A percentile compares a stretch with the other conserved stretches of the same genome.
phyloP scores from a whole-genome alignment of 805 yeast genomes.

The Candida hungchunana region DNA sequence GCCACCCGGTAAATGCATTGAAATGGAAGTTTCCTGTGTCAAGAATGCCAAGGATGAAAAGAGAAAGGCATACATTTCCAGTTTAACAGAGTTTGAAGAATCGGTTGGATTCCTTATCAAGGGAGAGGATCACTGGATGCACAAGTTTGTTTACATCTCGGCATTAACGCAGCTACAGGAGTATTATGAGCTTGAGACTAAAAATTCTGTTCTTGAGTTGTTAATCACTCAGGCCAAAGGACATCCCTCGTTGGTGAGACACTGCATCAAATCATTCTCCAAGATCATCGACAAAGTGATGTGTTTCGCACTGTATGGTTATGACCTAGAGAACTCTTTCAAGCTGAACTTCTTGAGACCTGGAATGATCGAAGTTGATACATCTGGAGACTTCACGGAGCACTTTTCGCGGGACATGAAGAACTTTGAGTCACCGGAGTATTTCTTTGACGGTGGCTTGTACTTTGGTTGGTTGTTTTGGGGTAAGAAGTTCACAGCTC shows the following conservation, averaged over 20 bases:
- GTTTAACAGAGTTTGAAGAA: constrained; percentile 40
- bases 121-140: constrained; percentile 51
- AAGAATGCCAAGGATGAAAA: constrained; percentile 60
- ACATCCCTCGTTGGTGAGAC: constrained; percentile 59
- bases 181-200: constrained; percentile 44
- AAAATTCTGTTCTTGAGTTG: constrained; percentile 36
- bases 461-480: constrained; percentile 72
- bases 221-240: constrained; percentile 45
- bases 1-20: constrained; percentile 60
- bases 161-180: constrained; percentile 50
- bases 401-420: constrained; percentile 49
- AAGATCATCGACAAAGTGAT: constrained; percentile 45
- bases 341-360: constrained; percentile 33
- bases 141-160: constrained; percentile 43
- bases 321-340: constrained; percentile 43
- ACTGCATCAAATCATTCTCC: constrained; percentile 57
- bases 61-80: constrained; percentile 37
- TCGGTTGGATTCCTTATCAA: constrained; percentile 27
- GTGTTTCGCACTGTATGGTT: constrained; percentile 40
- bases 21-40: constrained; percentile 54
- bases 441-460: constrained; percentile 53
- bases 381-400: constrained; percentile 33
- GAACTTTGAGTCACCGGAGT: constrained; percentile 42
- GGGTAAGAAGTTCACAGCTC: constrained; percentile 52
- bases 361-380: constrained; percentile 40